Evolutionary conservation across 2,329 filamentous ascomycete genomes (phyloP).

Genomic region (Pyricularia pennisetigena): DNA sequence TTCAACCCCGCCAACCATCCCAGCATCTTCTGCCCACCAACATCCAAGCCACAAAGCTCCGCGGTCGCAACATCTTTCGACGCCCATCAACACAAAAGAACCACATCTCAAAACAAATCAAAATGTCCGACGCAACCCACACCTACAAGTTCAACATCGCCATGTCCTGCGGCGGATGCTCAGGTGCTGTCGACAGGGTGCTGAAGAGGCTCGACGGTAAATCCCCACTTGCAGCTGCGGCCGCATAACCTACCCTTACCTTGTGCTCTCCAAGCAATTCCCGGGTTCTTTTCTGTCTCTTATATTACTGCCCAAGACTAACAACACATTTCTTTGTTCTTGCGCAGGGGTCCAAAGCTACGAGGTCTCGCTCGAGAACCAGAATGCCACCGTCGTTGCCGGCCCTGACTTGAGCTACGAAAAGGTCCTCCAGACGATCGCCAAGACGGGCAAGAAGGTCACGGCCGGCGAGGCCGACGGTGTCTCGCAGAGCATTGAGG

Average conservation of each 20-base stretch:
- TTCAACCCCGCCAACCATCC: neutral
- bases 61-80: neutral
- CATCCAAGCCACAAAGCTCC: neutral
- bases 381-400: conserved; percentile 71
- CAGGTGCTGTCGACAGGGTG: conserved; percentile 82
- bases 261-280: neutral
- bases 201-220: conserved; percentile 84
- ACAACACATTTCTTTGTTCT: conserved; percentile 2
- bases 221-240: neutral
- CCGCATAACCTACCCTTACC: no score
- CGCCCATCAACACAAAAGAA: neutral
- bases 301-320: no score
- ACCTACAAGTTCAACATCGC: conserved; percentile 90
- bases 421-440: conserved; percentile 76
- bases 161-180: conserved; percentile 97
- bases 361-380: conserved; percentile 78
- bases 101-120: neutral
- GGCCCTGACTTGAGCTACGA: conserved; percentile 63
- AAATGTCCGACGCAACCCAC: conserved; percentile 64
- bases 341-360: conserved; percentile 69
- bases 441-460: conserved; percentile 92
- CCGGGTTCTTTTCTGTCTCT: no score
- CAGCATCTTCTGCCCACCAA: neutral
- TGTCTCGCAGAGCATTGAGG: conserved; percentile 39
- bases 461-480: conserved; percentile 68